These are phyloP conservation scores for Phaffia rhodozyma DNA, from an alignment of 1,284 basidiomycete species.

Conservation along the genomic window DNA sequence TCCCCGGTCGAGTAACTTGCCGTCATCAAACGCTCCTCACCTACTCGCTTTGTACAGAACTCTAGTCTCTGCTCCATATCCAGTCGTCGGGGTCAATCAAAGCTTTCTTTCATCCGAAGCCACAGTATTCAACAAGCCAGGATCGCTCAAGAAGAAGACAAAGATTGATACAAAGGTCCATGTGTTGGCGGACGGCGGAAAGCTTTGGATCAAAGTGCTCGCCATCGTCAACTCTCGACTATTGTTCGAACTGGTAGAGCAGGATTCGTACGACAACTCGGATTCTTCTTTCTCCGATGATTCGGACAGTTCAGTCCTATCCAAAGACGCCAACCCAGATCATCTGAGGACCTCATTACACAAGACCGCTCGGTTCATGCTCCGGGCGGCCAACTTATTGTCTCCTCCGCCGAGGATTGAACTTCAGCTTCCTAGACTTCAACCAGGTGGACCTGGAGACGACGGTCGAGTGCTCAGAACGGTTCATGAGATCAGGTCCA, in stretches of 20 bases:
- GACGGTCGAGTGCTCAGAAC: constrained; percentile 51
- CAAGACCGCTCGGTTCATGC: constrained; percentile 51
- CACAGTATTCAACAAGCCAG: constrained; percentile 21
- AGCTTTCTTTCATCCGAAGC: constrained; percentile 32
- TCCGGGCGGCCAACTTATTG: constrained; percentile 49
- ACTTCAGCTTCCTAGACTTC: constrained; percentile 54
- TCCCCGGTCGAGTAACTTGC: not conserved
- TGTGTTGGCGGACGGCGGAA: constrained; percentile 56
- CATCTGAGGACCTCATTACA: constrained; percentile 28
- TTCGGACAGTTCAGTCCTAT: constrained; percentile 31
- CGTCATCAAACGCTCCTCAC: constrained; percentile 50
- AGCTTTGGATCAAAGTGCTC: constrained; percentile 59
- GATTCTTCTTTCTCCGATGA: constrained; percentile 36
- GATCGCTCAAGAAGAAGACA: constrained; percentile 18
- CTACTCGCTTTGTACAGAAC: constrained; percentile 62
- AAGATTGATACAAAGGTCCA: constrained; percentile 48
- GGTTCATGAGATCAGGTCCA: constrained; percentile 42
- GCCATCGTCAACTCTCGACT: constrained; percentile 59
- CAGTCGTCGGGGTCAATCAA: constrained; percentile 48
- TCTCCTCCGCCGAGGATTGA: constrained; percentile 37
- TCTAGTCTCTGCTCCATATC: constrained; percentile 45
- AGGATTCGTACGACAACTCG: constrained; percentile 61
- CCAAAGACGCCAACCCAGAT: constrained; percentile 2
- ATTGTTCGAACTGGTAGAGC: constrained; percentile 56
- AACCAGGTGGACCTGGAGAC: constrained; percentile 34